These are phyloP conservation scores for Grosmannia clavigera DNA, from an alignment of 2,329 filamentous ascomycete species.

Conservation along the genomic window DNA sequence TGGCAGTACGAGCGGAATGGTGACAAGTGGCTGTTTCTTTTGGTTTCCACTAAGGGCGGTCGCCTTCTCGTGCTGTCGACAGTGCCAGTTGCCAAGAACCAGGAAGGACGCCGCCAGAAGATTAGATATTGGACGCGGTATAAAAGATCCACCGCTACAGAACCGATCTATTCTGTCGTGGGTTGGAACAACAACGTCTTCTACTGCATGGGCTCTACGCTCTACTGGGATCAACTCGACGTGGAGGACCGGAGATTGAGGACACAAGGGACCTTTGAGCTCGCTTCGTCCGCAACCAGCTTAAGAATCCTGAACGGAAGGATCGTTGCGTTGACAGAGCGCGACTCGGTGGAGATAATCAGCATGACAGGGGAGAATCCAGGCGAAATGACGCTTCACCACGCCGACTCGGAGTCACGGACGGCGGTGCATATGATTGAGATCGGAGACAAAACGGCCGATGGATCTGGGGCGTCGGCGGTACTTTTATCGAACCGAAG, in stretches of 20 bases:
- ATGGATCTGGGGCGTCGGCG: conserved; percentile 23
- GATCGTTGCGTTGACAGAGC: conserved; percentile 37
- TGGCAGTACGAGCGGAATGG: conserved; percentile 48
- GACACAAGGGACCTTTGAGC: conserved; percentile 29
- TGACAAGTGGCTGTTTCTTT: conserved; percentile 49
- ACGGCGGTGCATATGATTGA: conserved; percentile 34
- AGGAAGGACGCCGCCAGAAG: conserved; percentile 15
- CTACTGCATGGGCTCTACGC: conserved; percentile 36
- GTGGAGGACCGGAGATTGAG: conserved; percentile 37
- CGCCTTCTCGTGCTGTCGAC: conserved; percentile 44
- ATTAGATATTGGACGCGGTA: conserved; percentile 44
- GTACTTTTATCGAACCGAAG: conserved; percentile 36
- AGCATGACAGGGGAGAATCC: conserved; percentile 26
- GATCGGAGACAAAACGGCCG: conserved; percentile 18
- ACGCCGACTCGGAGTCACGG: conserved; percentile 33
- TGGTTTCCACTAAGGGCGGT: conserved; percentile 44
- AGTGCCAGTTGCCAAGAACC: conserved; percentile 16
- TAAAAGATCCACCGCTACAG: conserved; percentile 26
- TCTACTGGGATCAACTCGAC: conserved; percentile 47
- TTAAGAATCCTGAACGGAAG: conserved; percentile 34
- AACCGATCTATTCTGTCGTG: conserved; percentile 43
- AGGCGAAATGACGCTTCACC: conserved; percentile 26
- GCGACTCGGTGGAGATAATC: conserved; percentile 44
- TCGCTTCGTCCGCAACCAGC: conserved; percentile 41
- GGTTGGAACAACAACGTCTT: conserved; percentile 44